Evolutionary conservation across 495 filamentous ascomycete species (phyloP), one percentile per base, ranked within the genome.

Genomic region (Trichocladium antarcticum): DNA sequence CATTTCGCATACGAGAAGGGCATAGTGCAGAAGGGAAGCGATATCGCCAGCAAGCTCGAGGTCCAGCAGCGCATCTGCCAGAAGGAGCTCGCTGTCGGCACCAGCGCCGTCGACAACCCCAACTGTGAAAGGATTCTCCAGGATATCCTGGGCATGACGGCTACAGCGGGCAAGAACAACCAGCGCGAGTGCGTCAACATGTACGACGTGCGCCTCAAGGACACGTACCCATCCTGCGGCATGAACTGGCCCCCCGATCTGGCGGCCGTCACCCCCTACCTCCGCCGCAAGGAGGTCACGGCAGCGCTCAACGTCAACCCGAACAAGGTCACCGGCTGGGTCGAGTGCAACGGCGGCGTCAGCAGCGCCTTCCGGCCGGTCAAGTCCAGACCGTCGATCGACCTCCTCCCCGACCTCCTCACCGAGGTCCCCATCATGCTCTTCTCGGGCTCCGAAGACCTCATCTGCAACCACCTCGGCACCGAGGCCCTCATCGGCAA

Each of bases 191-290:
- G 92, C 65, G 60, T 77, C 59, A 98, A 98, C 65, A 92, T 95
- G 83, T 98, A 98, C 64, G 92, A 98, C 66, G 70, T 96, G 27
- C 85, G 93, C 35, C 71, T 94, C 11, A 73, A 68, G 37, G 92
- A 97, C 61, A 55, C 57, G 4, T 83, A 72, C 54, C 81, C 81
- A 6, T 78, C 77, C 40, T 98, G 92, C 61, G 92, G 92, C 46
- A 92, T 92, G 87, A 86, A 84, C 68, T 98, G 92, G 92, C 92
- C 92, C 9, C 82, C 86, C 32, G 93, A 97, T 65, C 69, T 98
- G 47, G 59, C 49, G 16, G 61, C 76, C 29, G 77, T 96, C 9
- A 84, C 79, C 6, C 88, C 87, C 0, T 98, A 97, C 63, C 76
- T 98, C 29, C 86, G 82, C 38, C 80, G 81, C 37, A 49, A 73